Percentiles rank a stretch among this genome's conserved stretches.
Conservation (phyloP, 345 rosid genomes). For the Eucalyptus marginata region DNA sequence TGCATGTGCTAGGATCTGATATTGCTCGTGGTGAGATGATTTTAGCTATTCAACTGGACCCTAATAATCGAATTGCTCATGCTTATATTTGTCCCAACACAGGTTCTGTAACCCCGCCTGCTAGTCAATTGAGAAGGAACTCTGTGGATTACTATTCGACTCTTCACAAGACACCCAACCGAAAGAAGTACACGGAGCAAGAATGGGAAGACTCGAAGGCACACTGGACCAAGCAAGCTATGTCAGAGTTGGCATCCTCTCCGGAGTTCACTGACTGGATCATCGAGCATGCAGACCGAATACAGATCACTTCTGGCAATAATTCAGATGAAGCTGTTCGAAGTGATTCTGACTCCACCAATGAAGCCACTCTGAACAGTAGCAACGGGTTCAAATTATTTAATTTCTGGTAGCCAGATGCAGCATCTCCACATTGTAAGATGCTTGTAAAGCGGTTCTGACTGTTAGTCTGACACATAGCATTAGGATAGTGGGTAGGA, state of each 20-base stretch:
- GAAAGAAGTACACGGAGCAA: slow-evolving; percentile 45
- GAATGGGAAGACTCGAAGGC: slow-evolving; percentile 73
- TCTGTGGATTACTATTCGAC: slow-evolving; percentile 52
- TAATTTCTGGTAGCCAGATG: slow-evolving; percentile 4
- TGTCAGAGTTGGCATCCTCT: slow-evolving; percentile 57
- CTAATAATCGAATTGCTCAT: background rate
- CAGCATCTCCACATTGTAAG: background rate
- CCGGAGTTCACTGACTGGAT: slow-evolving; percentile 74
- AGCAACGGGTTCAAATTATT: slow-evolving; percentile 19
- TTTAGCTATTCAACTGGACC: background rate
- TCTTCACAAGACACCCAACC: slow-evolving; percentile 43
- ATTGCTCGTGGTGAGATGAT: background rate
- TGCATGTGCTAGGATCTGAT: background rate
- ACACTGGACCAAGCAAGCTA: slow-evolving; percentile 55
- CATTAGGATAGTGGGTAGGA: background rate
- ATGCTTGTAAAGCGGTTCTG: background rate
- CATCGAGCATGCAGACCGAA: slow-evolving; percentile 55
- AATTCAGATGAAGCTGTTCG: slow-evolving; percentile 38
- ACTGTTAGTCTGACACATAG: background rate
- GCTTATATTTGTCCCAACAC: background rate
- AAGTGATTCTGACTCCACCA: slow-evolving; percentile 59
- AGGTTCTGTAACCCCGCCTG: slow-evolving; percentile 24
- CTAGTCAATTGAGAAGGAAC: background rate
- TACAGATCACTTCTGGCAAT: slow-evolving; percentile 43
- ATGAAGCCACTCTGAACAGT: slow-evolving; percentile 14